These are phyloP conservation scores for Cordyceps javanica DNA, from an alignment of 2,329 filamentous ascomycete genomes.

Conservation along the genomic window DNA sequence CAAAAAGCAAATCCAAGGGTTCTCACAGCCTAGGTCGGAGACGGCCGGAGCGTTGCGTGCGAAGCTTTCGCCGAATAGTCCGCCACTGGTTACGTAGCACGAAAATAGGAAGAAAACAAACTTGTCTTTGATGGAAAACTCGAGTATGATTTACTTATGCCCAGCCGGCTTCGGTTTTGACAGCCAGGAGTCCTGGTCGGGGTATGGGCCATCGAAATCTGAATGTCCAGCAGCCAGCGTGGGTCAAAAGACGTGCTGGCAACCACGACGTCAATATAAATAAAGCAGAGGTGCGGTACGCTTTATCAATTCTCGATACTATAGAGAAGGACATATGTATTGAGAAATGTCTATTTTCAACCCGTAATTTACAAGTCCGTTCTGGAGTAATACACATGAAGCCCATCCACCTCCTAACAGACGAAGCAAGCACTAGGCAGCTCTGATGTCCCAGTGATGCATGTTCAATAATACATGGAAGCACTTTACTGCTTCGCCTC, in stretches of 20 bases:
- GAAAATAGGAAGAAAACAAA: too few species aligned
- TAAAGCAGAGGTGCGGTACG: too few species aligned
- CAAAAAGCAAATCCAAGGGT: neutral
- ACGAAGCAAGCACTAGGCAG: neutral
- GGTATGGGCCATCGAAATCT: too few species aligned
- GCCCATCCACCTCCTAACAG: neutral
- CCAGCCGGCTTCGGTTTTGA: too few species aligned
- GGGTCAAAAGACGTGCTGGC: too few species aligned
- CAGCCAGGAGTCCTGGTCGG: too few species aligned
- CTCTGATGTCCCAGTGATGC: neutral
- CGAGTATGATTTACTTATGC: too few species aligned
- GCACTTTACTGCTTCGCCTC: conserved; percentile 9
- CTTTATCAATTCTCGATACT: neutral
- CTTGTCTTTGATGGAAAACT: too few species aligned
- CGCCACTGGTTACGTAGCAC: neutral
- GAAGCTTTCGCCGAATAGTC: neutral
- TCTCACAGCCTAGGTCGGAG: neutral
- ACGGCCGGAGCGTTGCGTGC: neutral
- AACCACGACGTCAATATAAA: too few species aligned
- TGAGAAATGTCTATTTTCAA: conserved; percentile 10
- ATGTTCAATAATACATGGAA: neutral
- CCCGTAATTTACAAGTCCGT: conserved; percentile 12
- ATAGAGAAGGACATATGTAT: neutral
- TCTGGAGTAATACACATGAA: conserved; percentile 7
- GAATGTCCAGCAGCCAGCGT: too few species aligned